These are phyloP conservation scores for Xylariaceae sp. DNA, from an alignment of 2,329 filamentous ascomycete genomes.

Conservation along the genomic window DNA sequence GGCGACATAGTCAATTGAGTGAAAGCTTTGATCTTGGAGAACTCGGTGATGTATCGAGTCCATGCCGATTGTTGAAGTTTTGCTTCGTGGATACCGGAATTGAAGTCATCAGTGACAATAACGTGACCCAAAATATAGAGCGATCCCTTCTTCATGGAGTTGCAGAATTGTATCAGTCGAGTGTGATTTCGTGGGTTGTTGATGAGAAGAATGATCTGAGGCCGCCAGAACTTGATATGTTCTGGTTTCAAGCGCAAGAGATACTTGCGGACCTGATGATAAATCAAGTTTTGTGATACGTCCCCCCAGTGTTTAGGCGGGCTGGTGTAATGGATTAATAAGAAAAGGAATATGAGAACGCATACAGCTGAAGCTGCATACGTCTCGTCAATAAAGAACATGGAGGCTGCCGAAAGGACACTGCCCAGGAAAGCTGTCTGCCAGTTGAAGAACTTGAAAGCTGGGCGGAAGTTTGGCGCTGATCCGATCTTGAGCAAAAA, in stretches of 20 bases:
- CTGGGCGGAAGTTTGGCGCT: slow-evolving; percentile 82
- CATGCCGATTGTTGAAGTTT: slow-evolving; percentile 76
- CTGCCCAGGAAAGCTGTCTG: slow-evolving; percentile 73
- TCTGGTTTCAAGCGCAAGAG: slow-evolving; percentile 77
- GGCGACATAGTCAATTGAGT: slow-evolving; percentile 83
- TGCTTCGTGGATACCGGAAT: slow-evolving; percentile 72
- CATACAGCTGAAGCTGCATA: slow-evolving; percentile 74
- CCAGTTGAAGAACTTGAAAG: slow-evolving; percentile 87
- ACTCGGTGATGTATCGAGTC: slow-evolving; percentile 80
- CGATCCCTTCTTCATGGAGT: slow-evolving; percentile 82
- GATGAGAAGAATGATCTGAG: slow-evolving; percentile 79
- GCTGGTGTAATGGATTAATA: slow-evolving; percentile 79
- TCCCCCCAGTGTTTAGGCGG: slow-evolving; percentile 88
- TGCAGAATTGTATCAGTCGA: slow-evolving; percentile 84
- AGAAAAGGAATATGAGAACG: slow-evolving; percentile 70
- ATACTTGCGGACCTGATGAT: slow-evolving; percentile 82
- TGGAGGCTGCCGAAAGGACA: slow-evolving; percentile 70
- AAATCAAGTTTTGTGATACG: slow-evolving; percentile 84
- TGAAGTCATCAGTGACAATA: slow-evolving; percentile 81
- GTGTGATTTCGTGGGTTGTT: slow-evolving; percentile 80
- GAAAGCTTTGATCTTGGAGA: slow-evolving; percentile 82
- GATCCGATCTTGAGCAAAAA: slow-evolving; percentile 84
- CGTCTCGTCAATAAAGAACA: slow-evolving; percentile 86
- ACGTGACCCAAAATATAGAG: slow-evolving; percentile 84
- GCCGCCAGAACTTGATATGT: slow-evolving; percentile 91